These are phyloP conservation scores for Aphanomyces cochlioides DNA, from an alignment of 352 stramenopile genomes.

Conservation along the genomic window DNA sequence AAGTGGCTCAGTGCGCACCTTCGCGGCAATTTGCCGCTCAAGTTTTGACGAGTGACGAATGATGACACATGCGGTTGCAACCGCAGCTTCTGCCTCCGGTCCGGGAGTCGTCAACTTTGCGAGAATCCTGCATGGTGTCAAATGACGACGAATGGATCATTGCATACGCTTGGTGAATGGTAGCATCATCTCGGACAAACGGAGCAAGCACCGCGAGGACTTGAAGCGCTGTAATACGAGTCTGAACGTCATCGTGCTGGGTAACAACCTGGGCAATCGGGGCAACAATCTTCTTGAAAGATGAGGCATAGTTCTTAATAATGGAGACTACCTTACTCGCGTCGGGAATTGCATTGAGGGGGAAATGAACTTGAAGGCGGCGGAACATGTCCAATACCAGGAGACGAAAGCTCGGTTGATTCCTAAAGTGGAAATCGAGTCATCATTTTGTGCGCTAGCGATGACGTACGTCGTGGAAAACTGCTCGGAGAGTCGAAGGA, in stretches of 20 bases:
- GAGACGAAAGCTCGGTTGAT: constrained; percentile 20
- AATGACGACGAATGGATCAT: background rate
- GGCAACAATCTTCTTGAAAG: constrained; percentile 15
- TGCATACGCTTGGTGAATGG: constrained; percentile 13
- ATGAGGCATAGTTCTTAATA: background rate
- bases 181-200: constrained; percentile 11
- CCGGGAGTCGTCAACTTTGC: background rate
- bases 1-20: background rate
- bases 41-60: constrained; percentile 12
- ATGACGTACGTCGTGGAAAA: constrained; percentile 23
- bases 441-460: no score
- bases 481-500: constrained; percentile 22
- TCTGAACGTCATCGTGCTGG: constrained; percentile 10
- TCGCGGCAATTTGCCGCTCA: background rate
- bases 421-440: background rate
- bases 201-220: constrained; percentile 15
- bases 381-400: constrained; percentile 17
- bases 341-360: constrained; percentile 16
- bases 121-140: constrained; percentile 1
- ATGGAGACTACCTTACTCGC: constrained; percentile 2
- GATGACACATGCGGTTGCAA: background rate
- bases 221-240: constrained; percentile 17
- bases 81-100: background rate
- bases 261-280: constrained; percentile 17
- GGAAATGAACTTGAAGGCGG: constrained; percentile 24